Percentiles rank a stretch among this genome's conserved stretches.
These are phyloP conservation scores for Penicillium turbatum DNA, from an alignment of 495 filamentous ascomycete species.

Conservation along the genomic window DNA sequence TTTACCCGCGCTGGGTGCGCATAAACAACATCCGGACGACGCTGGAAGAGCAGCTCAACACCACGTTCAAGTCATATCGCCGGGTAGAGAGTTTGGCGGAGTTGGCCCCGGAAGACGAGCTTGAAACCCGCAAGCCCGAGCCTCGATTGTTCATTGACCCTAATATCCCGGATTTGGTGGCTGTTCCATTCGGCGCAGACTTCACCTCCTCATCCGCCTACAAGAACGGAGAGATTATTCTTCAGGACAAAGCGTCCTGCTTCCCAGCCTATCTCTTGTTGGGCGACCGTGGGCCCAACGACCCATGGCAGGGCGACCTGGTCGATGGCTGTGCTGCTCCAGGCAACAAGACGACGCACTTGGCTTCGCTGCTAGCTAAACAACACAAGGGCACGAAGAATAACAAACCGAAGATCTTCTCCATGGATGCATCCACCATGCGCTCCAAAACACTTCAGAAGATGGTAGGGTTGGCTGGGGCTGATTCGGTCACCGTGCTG, in stretches of 20 bases:
- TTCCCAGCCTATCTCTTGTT: slow-evolving; percentile 82
- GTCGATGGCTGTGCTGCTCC: slow-evolving; percentile 91
- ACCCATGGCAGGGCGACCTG: slow-evolving; percentile 57
- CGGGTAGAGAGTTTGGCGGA: slow-evolving; percentile 44
- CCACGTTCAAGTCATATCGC: slow-evolving; percentile 60
- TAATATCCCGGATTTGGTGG: slow-evolving; percentile 78
- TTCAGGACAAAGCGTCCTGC: slow-evolving; percentile 96
- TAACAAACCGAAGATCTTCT: slow-evolving; percentile 31
- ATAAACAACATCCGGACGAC: slow-evolving; percentile 75
- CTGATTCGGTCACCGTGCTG: slow-evolving; percentile 59
- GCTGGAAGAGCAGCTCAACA: slow-evolving; percentile 61
- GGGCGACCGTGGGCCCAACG: slow-evolving; percentile 35
- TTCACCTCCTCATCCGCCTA: slow-evolving; percentile 69
- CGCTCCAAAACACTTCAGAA: slow-evolving; percentile 70
- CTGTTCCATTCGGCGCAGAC: slow-evolving; percentile 63
- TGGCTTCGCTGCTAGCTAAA: slow-evolving; percentile 64
- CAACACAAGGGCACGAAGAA: slow-evolving; percentile 23
- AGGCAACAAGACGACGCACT: slow-evolving; percentile 95
- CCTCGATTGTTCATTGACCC: slow-evolving; percentile 58
- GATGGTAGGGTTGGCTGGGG: slow-evolving; percentile 77
- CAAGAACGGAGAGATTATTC: slow-evolving; percentile 67
- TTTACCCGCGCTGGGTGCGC: slow-evolving; percentile 82
- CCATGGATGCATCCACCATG: slow-evolving; percentile 39
- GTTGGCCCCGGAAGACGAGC: slow-evolving; percentile 25
- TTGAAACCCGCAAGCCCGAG: slow-evolving; percentile 24